Base-by-base conservation (phyloP, 2,329 filamentous ascomycete species). In the Trichoderma atroviride region DNA sequence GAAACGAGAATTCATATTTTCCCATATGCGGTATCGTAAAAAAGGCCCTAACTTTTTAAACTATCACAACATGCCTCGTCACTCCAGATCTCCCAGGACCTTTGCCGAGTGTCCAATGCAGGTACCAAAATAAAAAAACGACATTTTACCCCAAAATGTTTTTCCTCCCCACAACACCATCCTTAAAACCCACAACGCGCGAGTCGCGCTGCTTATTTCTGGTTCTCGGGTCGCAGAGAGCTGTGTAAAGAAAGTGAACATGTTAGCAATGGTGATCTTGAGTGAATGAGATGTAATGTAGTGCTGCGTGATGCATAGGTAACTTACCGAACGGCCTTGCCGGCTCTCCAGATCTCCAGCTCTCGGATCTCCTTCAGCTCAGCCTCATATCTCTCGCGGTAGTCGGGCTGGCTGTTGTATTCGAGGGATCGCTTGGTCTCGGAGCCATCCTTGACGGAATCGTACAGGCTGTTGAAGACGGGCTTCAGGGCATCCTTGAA, bases 401-500 rank as follows among this genome's bases (percentile, higher is more conserved):
- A 99, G 85, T 99, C 94, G 76, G 89, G 85, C 84, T 96, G 93
- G 81, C 92, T 88, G 89, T 98, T 98, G 89, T 96, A 99, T 79
- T 97, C 94, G 79, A 99, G 91, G 72, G 93, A 96, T 83, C 96
- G 90, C 90, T 96, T 87, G 79, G 96, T 99, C 91, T 99, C 96
- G 79, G 88, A 90, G 80, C 96, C 96, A 78, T 94, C 89, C 83
- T 89, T 89, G 80, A 99, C 96, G 73, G 92, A 91, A 84, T 96
- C 91, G 87, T 99, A 99, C 72, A 99, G 91, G 79, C 92, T 88
- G 86, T 97, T 95, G 89, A 99, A 99, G 81, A 99, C 92, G 79
- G 96, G 96, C 92, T 98, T 98, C 80, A 99, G 89, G 80, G 92
- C 94, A 76, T 95, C 92, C 92, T 97, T 97, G 93, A 99, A 99